Percentiles rank a stretch among this genome's conserved stretches.
Evolutionary conservation across 768 basidiomycete genomes (phyloP).

Genomic region (Podaxis rugospora): DNA sequence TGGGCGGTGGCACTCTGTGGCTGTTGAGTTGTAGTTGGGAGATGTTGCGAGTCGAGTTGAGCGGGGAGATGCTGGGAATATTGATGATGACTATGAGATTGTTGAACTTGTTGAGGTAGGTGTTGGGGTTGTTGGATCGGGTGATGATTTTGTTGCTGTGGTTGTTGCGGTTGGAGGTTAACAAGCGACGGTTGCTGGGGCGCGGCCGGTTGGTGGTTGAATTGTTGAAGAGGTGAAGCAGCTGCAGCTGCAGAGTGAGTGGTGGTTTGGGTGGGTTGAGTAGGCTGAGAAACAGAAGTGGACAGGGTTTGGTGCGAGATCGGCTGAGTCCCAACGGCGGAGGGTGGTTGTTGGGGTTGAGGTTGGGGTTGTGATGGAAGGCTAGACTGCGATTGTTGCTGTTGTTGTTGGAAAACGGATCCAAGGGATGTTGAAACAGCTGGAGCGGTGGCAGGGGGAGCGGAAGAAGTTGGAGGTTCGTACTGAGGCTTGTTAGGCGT

Average conservation of each 20-base stretch:
- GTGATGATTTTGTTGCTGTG: constrained; percentile 20
- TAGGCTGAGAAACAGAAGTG: constrained; percentile 36
- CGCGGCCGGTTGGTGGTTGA: constrained; percentile 30
- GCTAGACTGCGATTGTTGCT: constrained; percentile 22
- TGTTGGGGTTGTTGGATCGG: constrained; percentile 37
- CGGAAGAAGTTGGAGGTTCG: constrained; percentile 31
- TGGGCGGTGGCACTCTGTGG: constrained; percentile 37
- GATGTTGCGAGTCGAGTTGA: constrained; percentile 35
- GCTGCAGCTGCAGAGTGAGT: constrained; percentile 24
- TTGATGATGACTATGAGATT: constrained; percentile 43
- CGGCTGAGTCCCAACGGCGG: constrained; percentile 19
- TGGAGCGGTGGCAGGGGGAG: constrained; percentile 35
- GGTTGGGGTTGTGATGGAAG: constrained; percentile 31
- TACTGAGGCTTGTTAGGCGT: constrained; percentile 23
- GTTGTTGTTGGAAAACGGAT: constrained; percentile 47
- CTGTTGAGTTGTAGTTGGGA: constrained; percentile 36
- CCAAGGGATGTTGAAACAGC: constrained; percentile 31
- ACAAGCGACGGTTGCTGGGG: constrained; percentile 22
- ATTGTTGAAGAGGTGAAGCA: constrained; percentile 38
- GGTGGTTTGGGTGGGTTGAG: constrained; percentile 24
- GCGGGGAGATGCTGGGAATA: constrained; percentile 64
- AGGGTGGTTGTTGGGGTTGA: constrained; percentile 19
- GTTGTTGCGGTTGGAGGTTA: constrained; percentile 29
- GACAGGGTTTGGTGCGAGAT: constrained; percentile 28
- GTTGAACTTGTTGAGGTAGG: constrained; percentile 39